These are phyloP conservation scores for Huntiella decipiens DNA, from an alignment of 2,329 filamentous ascomycete species.

Conservation along the genomic window DNA sequence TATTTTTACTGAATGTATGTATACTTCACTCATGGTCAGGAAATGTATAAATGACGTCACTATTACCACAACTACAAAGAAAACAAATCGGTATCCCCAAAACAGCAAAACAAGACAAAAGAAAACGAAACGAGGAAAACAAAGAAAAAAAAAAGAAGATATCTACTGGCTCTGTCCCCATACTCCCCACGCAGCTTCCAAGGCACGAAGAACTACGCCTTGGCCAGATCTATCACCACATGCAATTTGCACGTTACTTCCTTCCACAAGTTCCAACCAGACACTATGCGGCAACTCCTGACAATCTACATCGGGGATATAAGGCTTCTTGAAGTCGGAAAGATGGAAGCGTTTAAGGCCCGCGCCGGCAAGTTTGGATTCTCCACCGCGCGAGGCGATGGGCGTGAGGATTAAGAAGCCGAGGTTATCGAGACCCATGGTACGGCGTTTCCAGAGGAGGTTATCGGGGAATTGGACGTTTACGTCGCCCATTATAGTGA, in stretches of 20 bases:
- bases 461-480: conserved; percentile 97
- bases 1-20: neutral
- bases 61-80: conserved; percentile 14
- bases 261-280: conserved; percentile 39
- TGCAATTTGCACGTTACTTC: conserved; percentile 42
- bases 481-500: conserved; percentile 65
- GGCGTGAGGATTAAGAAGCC: conserved; percentile 69
- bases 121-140: neutral
- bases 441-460: conserved; percentile 86
- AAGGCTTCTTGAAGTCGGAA: conserved; percentile 61
- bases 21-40: neutral
- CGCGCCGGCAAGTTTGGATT: conserved; percentile 32
- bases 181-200: conserved; percentile 22
- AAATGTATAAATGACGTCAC: conserved; percentile 2
- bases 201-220: conserved; percentile 27
- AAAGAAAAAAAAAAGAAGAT: neutral
- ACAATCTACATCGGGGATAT: conserved; percentile 71
- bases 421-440: conserved; percentile 64
- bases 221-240: conserved; percentile 44
- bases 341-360: conserved; percentile 64
- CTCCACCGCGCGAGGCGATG: conserved; percentile 24
- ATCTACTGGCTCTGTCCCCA: neutral
- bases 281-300: conserved; percentile 85
- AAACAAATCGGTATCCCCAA: conserved; percentile 4
- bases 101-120: neutral